A percentile compares a stretch with the other conserved stretches of the same genome.
Conservation (phyloP, 169 alveolate genomes). For the Fabrea salina region DNA sequence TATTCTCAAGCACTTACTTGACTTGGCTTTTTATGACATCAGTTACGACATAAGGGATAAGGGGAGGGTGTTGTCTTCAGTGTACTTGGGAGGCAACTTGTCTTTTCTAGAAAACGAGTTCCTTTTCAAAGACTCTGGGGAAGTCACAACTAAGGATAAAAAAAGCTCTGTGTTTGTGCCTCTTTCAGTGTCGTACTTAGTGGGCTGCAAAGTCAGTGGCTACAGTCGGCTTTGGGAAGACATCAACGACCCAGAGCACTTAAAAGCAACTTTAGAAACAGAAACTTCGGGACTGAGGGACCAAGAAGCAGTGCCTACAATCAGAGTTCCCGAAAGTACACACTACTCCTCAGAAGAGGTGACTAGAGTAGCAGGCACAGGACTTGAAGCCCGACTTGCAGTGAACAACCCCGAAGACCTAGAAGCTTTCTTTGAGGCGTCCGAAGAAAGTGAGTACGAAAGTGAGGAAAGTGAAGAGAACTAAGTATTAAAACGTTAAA, state of each 20-base stretch:
- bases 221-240: constrained; percentile 9
- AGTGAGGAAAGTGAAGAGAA: background rate
- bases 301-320: background rate
- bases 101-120: background rate
- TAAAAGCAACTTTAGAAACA: background rate
- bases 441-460: background rate
- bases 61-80: background rate
- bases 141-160: background rate
- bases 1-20: constrained; percentile 16
- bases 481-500: no score
- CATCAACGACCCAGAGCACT: background rate
- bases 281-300: background rate
- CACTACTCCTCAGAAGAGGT: background rate
- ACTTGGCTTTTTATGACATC: constrained; percentile 27
- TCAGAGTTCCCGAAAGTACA: background rate
- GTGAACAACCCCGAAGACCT: background rate
- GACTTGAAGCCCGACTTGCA: background rate
- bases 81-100: background rate
- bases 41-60: constrained; percentile 46
- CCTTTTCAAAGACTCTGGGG: background rate
- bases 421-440: background rate
- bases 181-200: background rate
- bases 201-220: background rate
- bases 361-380: background rate
- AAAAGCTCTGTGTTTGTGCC: background rate